Evolutionary conservation across 192 early-diverging fungal species (phyloP).

Genomic region (Coemansia sp.): DNA sequence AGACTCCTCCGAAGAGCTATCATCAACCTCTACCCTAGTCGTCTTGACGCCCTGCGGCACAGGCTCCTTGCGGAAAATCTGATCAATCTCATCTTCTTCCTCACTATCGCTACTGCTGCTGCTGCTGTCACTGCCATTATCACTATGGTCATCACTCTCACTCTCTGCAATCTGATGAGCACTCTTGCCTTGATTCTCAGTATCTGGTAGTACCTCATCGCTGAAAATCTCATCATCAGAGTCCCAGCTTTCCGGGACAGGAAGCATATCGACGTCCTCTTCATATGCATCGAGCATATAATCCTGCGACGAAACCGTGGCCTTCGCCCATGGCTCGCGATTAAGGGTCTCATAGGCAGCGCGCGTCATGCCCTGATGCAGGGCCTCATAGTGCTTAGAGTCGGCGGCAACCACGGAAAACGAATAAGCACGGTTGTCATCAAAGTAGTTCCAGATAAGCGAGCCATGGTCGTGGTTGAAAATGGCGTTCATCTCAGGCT

Average conservation of each 20-base stretch:
- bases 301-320: slow-evolving; percentile 65
- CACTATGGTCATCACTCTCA: slow-evolving; percentile 2
- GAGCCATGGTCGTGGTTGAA: slow-evolving; percentile 69
- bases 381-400: slow-evolving; percentile 49
- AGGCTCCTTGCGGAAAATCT: slow-evolving; percentile 20
- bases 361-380: slow-evolving; percentile 67
- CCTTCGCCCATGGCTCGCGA: slow-evolving; percentile 62
- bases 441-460: slow-evolving; percentile 84
- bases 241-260: slow-evolving; percentile 26
- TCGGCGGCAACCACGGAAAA: slow-evolving; percentile 70
- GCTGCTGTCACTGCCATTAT: neutral
- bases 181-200: neutral
- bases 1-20: slow-evolving; percentile 9
- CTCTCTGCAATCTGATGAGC: slow-evolving; percentile 12
- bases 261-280: slow-evolving; percentile 58
- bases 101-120: neutral
- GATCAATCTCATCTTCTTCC: slow-evolving; percentile 22
- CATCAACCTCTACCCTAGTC: slow-evolving; percentile 1
- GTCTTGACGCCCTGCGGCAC: slow-evolving; percentile 40
- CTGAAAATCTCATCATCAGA: slow-evolving; percentile 32
- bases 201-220: neutral
- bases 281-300: slow-evolving; percentile 75
- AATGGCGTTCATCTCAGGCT: slow-evolving; percentile 74
- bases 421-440: slow-evolving; percentile 62
- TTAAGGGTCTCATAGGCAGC: slow-evolving; percentile 78